phyloP scores from a whole-genome alignment of 2,329 filamentous ascomycete species.

The Cadophora gregata region DNA sequence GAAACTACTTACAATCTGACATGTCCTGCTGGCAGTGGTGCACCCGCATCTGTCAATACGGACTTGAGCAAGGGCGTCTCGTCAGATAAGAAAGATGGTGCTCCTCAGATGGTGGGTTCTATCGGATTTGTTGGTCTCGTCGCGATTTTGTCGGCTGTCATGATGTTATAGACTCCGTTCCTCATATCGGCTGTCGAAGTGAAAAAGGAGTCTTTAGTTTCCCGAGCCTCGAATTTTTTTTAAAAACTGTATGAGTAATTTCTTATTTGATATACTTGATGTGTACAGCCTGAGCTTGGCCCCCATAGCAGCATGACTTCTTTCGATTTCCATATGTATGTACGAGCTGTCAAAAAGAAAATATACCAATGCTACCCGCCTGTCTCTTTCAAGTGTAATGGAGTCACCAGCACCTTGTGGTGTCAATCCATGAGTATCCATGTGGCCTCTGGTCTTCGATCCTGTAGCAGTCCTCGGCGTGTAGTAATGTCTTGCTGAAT shows the following conservation, averaged over 20 bases:
- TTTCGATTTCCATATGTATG: too few relatives aligned
- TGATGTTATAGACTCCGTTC: background rate
- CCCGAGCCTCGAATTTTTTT: too few relatives aligned
- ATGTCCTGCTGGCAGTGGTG: background rate
- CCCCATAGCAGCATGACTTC: too few relatives aligned
- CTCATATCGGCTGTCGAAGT: background rate
- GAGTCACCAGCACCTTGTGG: background rate
- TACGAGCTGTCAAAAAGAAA: too few relatives aligned
- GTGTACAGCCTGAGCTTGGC: too few relatives aligned
- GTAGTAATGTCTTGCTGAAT: conserved; percentile 16
- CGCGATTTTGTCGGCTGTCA: background rate
- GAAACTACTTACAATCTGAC: background rate
- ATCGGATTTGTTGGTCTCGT: background rate
- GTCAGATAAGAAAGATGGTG: background rate
- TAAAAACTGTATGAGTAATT: too few relatives aligned
- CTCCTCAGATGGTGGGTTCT: background rate
- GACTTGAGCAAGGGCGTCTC: conserved; percentile 4
- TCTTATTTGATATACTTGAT: too few relatives aligned
- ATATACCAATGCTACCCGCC: too few relatives aligned
- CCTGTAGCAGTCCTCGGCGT: conserved; percentile 15
- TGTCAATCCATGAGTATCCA: background rate
- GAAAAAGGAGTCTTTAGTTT: background rate
- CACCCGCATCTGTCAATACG: conserved; percentile 1
- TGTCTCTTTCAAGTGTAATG: background rate
- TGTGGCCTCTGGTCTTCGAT: background rate